Conservation (phyloP, 148 eudicot species). For the Camellia japonica region DNA sequence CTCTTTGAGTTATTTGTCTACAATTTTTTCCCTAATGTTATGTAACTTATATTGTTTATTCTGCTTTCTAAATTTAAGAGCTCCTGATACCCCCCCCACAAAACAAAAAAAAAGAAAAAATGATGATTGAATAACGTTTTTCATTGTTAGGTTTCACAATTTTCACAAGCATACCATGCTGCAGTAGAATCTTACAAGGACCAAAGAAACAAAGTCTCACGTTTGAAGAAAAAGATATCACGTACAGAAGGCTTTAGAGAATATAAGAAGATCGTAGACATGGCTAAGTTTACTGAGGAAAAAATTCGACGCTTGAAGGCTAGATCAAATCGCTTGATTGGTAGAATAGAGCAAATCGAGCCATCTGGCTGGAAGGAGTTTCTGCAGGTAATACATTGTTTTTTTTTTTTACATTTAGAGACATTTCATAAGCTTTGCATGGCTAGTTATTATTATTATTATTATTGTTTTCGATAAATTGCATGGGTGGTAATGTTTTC, state of each 20-base stretch:
- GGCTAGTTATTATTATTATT: too few species aligned
- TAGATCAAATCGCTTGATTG: conserved; percentile 70
- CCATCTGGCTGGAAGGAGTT: conserved; percentile 99
- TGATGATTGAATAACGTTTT: conserved; percentile 1
- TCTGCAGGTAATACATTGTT: conserved; percentile 64
- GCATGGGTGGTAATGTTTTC: neutral
- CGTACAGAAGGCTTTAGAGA: conserved; percentile 91
- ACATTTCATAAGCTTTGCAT: neutral
- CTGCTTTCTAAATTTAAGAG: neutral
- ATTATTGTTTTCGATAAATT: neutral
- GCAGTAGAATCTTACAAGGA: conserved; percentile 77
- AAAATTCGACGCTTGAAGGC: conserved; percentile 78
- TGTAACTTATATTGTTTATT: neutral
- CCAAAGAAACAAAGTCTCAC: conserved; percentile 87
- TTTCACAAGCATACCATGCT: conserved; percentile 60
- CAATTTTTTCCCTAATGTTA: neutral
- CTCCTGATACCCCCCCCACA: neutral
- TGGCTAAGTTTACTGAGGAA: conserved; percentile 69
- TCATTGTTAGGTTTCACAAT: conserved; percentile 49
- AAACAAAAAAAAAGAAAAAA: neutral
- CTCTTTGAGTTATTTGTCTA: conserved; percentile 1
- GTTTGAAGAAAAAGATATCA: conserved; percentile 76
- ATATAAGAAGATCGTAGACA: conserved; percentile 75
- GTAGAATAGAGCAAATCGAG: conserved; percentile 88
- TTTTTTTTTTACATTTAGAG: neutral